Evolutionary conservation across 139 green algal genomes (phyloP).

Genomic region (Diplosphaera chodatii): DNA sequence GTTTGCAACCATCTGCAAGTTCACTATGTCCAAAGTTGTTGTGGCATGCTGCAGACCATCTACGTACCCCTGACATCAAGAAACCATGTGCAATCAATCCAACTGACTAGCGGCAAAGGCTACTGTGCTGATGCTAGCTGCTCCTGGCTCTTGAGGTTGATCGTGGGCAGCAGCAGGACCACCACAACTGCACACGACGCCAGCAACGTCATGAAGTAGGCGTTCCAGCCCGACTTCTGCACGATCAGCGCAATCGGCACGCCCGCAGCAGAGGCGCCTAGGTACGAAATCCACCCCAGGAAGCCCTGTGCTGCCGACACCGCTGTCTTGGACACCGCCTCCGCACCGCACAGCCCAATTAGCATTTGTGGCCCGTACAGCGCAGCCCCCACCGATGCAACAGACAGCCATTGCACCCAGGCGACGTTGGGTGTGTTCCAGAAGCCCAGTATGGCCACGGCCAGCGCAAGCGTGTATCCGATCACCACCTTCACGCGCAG

Average conservation of each 20-base stretch:
- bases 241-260: conserved; percentile 94
- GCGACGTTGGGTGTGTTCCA: conserved; percentile 52
- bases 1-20: too few species aligned
- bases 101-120: too few species aligned
- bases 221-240: conserved; percentile 82
- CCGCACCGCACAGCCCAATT: conserved; percentile 93
- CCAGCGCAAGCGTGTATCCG: conserved; percentile 85
- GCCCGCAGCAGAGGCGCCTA: conserved; percentile 73
- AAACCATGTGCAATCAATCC: too few species aligned
- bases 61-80: too few species aligned
- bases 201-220: conserved; percentile 84
- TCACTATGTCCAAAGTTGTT: too few species aligned
- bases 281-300: conserved; percentile 70
- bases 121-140: too few species aligned
- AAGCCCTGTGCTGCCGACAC: conserved; percentile 92
- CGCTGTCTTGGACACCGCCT: conserved; percentile 79
- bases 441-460: conserved; percentile 64
- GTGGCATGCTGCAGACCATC: too few species aligned
- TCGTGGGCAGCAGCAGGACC: conserved; percentile 86
- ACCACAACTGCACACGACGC: conserved; percentile 70
- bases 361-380: conserved; percentile 85
- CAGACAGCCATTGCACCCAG: conserved; percentile 75
- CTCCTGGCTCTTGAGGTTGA: conserved; percentile 75
- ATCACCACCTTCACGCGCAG: conserved; percentile 93
- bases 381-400: conserved; percentile 96